Evolutionary conservation across 257 asterid species (phyloP), one percentile per base, ranked within the genome.

Genomic region (Solanum sejunctum): DNA sequence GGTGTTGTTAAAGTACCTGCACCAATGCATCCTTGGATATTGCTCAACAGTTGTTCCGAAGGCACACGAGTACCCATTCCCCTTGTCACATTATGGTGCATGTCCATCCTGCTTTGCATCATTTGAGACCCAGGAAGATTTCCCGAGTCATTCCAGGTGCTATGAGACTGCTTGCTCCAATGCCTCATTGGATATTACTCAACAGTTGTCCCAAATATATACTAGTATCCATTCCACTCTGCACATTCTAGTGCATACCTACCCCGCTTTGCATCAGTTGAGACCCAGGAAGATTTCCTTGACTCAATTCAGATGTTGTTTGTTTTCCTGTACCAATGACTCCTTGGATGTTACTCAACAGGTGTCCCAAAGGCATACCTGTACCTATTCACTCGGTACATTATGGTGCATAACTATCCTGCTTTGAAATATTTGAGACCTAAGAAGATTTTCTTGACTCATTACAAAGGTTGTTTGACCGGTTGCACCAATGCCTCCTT

Each of bases 101-200:
- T 36, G 6, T 36, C 41, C 6, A 36, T 36, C 41, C 41, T 7
- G 41, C 41, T 36, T 36, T 36, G 41, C 41, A 36, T 36, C 41
- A 36, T 36, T 36, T 36, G 41, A 36, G 41, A 36, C 41, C 41
- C 6, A 36, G 1, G 41, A 36, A 36, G 41, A 36, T 36, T 36
- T 36, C 41, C 41, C 4, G 41, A 36, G 41, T 36, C 41, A 36
- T 36, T 4, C 6, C 41, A 36, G 41, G 41, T 36, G 41, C 6
- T 36, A 6, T 72, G 80, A 93, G 99, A 64, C 15, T 63, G 39
- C 91, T 92, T 90, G 91, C 83, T 83, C 93, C 87, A 80, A 86
- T 90, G 85, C 89, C 91, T 61, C 87, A 93, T 89, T 89, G 97
- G 82, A 87, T 88, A 92, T 89, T 91, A 87, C 84, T 89, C 88